These are phyloP conservation scores for Annulohypoxylon truncatum DNA, from an alignment of 2,329 filamentous ascomycete genomes.

Conservation along the genomic window DNA sequence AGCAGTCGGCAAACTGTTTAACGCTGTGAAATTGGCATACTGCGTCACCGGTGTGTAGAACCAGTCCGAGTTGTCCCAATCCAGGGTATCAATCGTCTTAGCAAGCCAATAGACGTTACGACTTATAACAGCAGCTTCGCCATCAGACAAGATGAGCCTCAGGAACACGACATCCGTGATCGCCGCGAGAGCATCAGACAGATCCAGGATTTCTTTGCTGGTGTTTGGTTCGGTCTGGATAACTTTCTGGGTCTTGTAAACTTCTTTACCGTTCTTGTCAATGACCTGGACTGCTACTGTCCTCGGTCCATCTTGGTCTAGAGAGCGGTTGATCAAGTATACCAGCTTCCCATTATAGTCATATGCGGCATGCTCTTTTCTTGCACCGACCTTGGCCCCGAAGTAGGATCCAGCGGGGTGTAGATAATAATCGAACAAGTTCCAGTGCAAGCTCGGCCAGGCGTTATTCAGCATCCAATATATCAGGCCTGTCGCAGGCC, in stretches of 20 bases:
- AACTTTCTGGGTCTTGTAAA: conserved; percentile 52
- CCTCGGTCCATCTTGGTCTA: conserved; percentile 55
- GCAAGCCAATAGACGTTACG: conserved; percentile 72
- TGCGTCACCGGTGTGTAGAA: conserved; percentile 66
- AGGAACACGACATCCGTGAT: conserved; percentile 61
- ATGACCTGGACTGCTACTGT: conserved; percentile 63
- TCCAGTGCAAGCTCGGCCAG: conserved; percentile 74
- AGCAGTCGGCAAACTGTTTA: conserved; percentile 56
- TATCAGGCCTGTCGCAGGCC: conserved; percentile 69
- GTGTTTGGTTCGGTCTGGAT: conserved; percentile 58
- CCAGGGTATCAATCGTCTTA: conserved; percentile 58
- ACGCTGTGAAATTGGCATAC: conserved; percentile 61
- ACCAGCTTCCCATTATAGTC: conserved; percentile 61
- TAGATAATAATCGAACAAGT: conserved; percentile 72
- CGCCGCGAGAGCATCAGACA: conserved; percentile 49
- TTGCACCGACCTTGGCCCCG: conserved; percentile 64
- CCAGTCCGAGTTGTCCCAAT: conserved; percentile 69
- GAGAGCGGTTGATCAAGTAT: conserved; percentile 66
- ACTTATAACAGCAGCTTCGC: conserved; percentile 54
- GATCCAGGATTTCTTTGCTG: conserved; percentile 52
- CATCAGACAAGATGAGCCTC: conserved; percentile 59
- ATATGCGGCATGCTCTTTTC: conserved; percentile 66
- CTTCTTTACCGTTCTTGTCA: conserved; percentile 56
- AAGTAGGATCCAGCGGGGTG: conserved; percentile 69
- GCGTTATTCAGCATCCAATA: conserved; percentile 77